phyloP scores from a whole-genome alignment of 2,329 filamentous ascomycete species.

The Penicillium sp. region DNA sequence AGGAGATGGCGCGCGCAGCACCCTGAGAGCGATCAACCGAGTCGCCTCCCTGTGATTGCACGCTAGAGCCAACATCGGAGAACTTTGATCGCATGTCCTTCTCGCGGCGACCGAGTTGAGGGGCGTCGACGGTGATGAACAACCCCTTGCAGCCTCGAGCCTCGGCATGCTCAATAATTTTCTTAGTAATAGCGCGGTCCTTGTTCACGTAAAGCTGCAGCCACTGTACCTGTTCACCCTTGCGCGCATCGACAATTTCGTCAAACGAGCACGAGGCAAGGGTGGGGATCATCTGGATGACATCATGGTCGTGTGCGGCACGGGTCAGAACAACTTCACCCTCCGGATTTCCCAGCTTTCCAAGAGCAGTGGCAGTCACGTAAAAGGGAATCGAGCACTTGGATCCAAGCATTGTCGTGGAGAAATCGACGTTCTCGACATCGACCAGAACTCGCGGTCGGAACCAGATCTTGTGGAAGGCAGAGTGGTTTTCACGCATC shows the following conservation, averaged over 20 bases:
- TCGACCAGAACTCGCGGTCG: conserved; percentile 86
- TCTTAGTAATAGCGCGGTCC: conserved; percentile 85
- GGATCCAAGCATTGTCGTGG: conserved; percentile 91
- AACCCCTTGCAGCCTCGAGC: conserved; percentile 88
- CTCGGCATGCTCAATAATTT: conserved; percentile 91
- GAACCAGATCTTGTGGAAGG: conserved; percentile 98
- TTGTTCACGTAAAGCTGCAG: conserved; percentile 98
- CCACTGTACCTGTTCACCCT: conserved; percentile 88
- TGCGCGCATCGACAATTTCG: conserved; percentile 86
- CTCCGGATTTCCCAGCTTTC: conserved; percentile 91
- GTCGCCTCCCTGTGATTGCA: conserved; percentile 71
- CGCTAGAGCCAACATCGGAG: conserved; percentile 78
- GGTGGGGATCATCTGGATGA: conserved; percentile 98
- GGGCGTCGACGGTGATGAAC: conserved; percentile 98
- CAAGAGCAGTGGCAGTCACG: conserved; percentile 92
- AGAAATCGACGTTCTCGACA: conserved; percentile 83
- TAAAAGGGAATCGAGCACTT: conserved; percentile 89
- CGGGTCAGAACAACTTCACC: conserved; percentile 90
- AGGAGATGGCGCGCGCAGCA: conserved; percentile 90
- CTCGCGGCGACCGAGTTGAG: conserved; percentile 90
- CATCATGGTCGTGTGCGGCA: conserved; percentile 81
- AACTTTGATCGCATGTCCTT: conserved; percentile 98
- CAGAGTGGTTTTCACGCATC: conserved; percentile 90
- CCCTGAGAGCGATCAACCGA: conserved; percentile 85
- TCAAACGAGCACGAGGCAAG: conserved; percentile 96